Percentiles rank a stretch among this genome's conserved stretches.
Conservation (phyloP, 306 rosid genomes). For the Urtica urens region DNA sequence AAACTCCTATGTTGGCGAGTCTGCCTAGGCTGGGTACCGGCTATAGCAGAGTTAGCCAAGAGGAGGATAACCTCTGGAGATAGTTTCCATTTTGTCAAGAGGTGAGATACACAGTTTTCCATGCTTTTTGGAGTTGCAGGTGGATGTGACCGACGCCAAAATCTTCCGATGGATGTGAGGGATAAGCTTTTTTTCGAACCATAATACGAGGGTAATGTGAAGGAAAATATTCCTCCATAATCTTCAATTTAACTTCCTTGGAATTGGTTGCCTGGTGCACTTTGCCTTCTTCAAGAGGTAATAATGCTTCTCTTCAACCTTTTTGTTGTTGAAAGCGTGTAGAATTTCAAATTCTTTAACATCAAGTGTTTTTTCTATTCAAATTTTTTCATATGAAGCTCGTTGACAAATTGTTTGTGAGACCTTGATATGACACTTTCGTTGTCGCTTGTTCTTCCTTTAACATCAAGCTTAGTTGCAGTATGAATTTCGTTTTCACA, state of each 20-base stretch:
- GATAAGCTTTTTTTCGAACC: conserved; percentile 97
- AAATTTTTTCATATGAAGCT: neutral
- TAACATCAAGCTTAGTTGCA: neutral
- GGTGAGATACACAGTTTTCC: too few species aligned
- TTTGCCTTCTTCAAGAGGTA: conserved; percentile 98
- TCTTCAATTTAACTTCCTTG: conserved; percentile 67
- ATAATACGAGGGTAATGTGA: conserved; percentile 75
- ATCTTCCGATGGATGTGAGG: conserved; percentile 80
- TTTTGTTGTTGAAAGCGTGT: neutral
- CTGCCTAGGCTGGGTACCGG: too few species aligned
- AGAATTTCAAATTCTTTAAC: neutral
- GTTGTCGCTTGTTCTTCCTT: neutral
- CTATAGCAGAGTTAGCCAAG: too few species aligned
- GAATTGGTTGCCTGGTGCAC: conserved; percentile 87
- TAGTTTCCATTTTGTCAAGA: too few species aligned
- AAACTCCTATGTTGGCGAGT: too few species aligned
- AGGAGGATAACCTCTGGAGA: too few species aligned
- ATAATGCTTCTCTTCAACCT: neutral
- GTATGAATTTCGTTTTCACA: neutral
- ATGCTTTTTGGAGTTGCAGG: too few species aligned
- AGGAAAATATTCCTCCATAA: conserved; percentile 77
- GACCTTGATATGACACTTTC: neutral
- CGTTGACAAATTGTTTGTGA: neutral
- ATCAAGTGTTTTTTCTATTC: neutral
- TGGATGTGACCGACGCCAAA: too few species aligned